Evolutionary conservation across 179 eudicot genomes (phyloP), one percentile per base, ranked within the genome.

Genomic region (Actinidia polygama): DNA sequence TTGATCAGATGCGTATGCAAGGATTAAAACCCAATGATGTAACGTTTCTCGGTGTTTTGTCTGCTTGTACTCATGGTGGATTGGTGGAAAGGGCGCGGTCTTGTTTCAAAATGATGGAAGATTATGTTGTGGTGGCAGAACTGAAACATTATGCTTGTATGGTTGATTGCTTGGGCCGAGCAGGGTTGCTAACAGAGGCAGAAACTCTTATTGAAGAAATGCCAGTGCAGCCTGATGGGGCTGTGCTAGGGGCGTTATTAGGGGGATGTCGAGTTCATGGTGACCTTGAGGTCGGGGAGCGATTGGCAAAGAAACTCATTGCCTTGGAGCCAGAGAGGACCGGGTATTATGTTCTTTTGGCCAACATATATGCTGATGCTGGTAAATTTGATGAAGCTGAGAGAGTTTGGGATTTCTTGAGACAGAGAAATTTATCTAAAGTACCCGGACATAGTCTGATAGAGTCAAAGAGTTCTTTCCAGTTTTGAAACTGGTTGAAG

Each of bases 201-300:
- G 83, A 87, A 64, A 91, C 73, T 62, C 82, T 90, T 46, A 87
- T 90, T 26, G 85, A 86, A 75, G 77, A 77, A 66, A 90, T 90
- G 93, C 89, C 91, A 40, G 63, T 87, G 74, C 72, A 81, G 10
- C 91, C 93, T 53, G 87, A 90, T 89, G 84, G 85, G 6, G 91
- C 91, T 51, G 91, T 90, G 21, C 89, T 91, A 82, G 93, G 91
- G 67, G 93, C 93, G 49, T 78, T 89, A 82, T 86, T 89, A 64
- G 88, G 87, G 66, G 91, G 87, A 58, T 89, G 93, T 79, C 86
- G 89, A 78, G 61, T 89, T 58, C 89, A 90, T 61, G 83, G 89
- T 81, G 86, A 90, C 79, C 75, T 86, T 47, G 85, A 87, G 85
- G 86, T 90, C n/a, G 93, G 86, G 8, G 91, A 89, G 84, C 58